Conservation (phyloP, 2,329 filamentous ascomycete species). For the Beauveria pseudobassiana region DNA sequence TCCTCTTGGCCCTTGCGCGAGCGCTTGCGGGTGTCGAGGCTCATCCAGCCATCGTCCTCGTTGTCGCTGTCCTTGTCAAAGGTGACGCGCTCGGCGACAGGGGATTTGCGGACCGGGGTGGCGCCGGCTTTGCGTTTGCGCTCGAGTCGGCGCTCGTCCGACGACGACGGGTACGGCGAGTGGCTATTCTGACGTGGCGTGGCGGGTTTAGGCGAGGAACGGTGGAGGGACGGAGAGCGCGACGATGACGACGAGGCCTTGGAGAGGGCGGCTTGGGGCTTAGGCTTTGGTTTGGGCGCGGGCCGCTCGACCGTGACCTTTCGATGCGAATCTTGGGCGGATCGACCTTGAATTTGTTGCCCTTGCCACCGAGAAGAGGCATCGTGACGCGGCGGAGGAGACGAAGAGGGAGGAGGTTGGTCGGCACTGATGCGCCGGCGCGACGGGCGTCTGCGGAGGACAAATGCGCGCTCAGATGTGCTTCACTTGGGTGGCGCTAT, state of each 20-base stretch:
- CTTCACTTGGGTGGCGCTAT: not conserved
- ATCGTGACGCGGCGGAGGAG: slow-evolving; percentile 12
- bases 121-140: slow-evolving; percentile 43
- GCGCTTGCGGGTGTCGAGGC: slow-evolving; percentile 40
- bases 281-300: slow-evolving; percentile 29
- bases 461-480: not conserved
- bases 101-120: slow-evolving; percentile 28
- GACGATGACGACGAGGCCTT: slow-evolving; percentile 25
- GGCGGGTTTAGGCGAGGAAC: slow-evolving; percentile 34
- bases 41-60: slow-evolving; percentile 46
- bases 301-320: slow-evolving; percentile 37
- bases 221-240: slow-evolving; percentile 27
- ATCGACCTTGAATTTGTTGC: slow-evolving; percentile 44
- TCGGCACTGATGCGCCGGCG: not conserved
- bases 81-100: slow-evolving; percentile 40
- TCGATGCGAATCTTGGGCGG: slow-evolving; percentile 45
- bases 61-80: slow-evolving; percentile 45
- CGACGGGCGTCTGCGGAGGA: not conserved
- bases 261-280: slow-evolving; percentile 23
- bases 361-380: slow-evolving; percentile 33
- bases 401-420: not conserved
- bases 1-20: slow-evolving; percentile 35
- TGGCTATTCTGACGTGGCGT: slow-evolving; percentile 32
- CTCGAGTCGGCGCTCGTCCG: slow-evolving; percentile 28
- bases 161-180: slow-evolving; percentile 34